Conservation (phyloP, 1,284 basidiomycete species). For the Athelia sp. region DNA sequence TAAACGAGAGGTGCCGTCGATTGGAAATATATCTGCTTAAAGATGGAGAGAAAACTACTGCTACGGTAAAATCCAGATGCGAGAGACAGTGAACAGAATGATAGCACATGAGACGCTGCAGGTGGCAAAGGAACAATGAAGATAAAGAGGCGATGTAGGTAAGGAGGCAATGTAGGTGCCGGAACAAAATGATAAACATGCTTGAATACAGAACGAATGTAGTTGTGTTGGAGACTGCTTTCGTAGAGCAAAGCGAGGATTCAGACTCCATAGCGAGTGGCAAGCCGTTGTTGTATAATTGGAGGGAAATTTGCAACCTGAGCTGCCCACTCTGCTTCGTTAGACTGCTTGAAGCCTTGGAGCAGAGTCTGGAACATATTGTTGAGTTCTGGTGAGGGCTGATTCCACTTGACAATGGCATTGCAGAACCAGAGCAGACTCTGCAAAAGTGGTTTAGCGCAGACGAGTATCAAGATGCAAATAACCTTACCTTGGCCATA, state of each 20-base stretch:
- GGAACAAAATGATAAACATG: conserved; percentile 5
- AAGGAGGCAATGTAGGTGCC: conserved; percentile 12
- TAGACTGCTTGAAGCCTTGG: conserved; percentile 81
- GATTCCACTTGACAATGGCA: conserved; percentile 91
- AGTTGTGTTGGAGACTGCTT: conserved; percentile 14
- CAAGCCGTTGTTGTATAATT: conserved; percentile 73
- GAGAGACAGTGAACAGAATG: conserved; percentile 24
- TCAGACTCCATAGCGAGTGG: conserved; percentile 73
- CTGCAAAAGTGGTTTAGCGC: conserved; percentile 34
- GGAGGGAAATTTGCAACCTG: conserved; percentile 76
- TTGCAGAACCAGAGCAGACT: conserved; percentile 95
- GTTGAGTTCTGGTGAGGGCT: conserved; percentile 85
- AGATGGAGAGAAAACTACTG: conserved; percentile 22
- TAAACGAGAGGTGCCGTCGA: too few relatives aligned
- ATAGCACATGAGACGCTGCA: conserved; percentile 8
- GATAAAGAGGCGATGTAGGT: conserved; percentile 14
- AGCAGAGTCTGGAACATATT: conserved; percentile 86
- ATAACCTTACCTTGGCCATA: conserved; percentile 69
- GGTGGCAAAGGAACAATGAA: conserved; percentile 8
- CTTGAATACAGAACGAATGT: conserved; percentile 9
- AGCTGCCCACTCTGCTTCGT: conserved; percentile 71
- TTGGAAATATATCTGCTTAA: conserved; percentile 2
- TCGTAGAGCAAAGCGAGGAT: conserved; percentile 8
- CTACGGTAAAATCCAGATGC: conserved; percentile 41
- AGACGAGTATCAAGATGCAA: conserved; percentile 5